These are phyloP conservation scores for Fusarium sp. DNA, from an alignment of 2,329 filamentous ascomycete genomes.

Conservation along the genomic window DNA sequence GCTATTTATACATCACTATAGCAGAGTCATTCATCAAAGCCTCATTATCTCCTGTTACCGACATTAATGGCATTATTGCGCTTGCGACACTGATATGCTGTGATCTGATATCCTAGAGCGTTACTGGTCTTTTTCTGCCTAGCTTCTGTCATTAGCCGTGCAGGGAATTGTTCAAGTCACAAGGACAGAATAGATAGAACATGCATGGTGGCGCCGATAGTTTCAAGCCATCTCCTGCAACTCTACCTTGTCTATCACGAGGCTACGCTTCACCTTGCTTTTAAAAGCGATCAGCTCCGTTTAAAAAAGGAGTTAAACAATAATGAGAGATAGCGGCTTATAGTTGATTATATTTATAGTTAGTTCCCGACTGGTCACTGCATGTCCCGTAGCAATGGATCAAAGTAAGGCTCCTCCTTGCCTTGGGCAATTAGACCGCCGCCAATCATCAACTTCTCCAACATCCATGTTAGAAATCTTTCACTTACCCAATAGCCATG, in stretches of 20 bases:
- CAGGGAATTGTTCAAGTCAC: background rate
- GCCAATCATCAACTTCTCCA: background rate
- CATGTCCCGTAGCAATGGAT: background rate
- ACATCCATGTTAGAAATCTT: no score
- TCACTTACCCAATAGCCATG: background rate
- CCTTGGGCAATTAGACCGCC: background rate
- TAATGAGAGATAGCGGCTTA: background rate
- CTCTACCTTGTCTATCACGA: background rate
- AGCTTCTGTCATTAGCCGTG: fast-evolving
- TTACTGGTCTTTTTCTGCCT: background rate
- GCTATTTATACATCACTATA: background rate
- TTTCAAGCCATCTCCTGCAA: background rate
- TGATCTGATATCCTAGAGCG: no score
- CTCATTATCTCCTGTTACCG: background rate
- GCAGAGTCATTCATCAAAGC: background rate
- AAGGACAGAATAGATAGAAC: background rate
- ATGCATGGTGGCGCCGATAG: background rate
- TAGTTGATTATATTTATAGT: background rate
- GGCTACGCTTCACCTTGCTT: background rate
- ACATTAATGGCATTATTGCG: no score
- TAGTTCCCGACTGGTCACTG: background rate
- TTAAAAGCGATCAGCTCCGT: background rate
- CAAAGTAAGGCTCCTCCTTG: background rate
- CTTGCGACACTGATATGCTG: no score
- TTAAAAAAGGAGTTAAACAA: background rate